Evolutionary conservation across 2,329 filamentous ascomycete species (phyloP), one percentile per base, ranked within the genome.

Genomic region (Fusarium graminum): DNA sequence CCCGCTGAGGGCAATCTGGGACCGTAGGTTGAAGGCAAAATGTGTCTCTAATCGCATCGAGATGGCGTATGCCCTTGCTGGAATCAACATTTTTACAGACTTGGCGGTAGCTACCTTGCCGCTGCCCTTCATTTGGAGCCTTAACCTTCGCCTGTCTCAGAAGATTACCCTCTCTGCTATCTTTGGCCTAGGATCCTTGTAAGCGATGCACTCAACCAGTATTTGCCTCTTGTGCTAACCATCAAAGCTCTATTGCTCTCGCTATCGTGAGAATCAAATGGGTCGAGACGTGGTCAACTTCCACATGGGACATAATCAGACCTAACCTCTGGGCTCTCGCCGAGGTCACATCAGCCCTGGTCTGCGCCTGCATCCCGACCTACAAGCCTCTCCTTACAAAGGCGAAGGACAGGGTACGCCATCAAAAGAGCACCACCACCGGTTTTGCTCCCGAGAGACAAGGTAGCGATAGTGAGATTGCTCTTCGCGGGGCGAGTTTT

Each of bases 351-450:
- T 63, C 68, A 0, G 63, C 65, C 4, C 36, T 71, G 7, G 29
- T 46, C 7, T 69, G 63, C 25, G 63, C 63, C 1, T 71, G 68
- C 1, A 45, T 71, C 4, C 68, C 68, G 4, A 70, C 67, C 0
- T 59, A 63, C 6, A 53, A 65, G 6, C 67, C 63, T 8, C 19
- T 69, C 1, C 19, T 70, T 1, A 9, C 32, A 2, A 29, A 39
- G 7, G 16, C 46, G 4, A 36, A 25, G 16, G 7, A 14, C n/a
- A 16, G 25, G 2, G 11, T 22, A 17, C 7, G 39, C 34, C 7
- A 28, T 1, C 3, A 32, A 16, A 1, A 10, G 8, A 43, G 30
- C 17, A 51, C 39, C 1, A 3, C 6, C 2, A 22, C 26, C 2
- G 54, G 30, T 2, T 44, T 40, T 6, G 34, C 14, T n/a, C 13